Conservation (phyloP, 2,329 filamentous ascomycete species). For the Aureobasidium musti region DNA sequence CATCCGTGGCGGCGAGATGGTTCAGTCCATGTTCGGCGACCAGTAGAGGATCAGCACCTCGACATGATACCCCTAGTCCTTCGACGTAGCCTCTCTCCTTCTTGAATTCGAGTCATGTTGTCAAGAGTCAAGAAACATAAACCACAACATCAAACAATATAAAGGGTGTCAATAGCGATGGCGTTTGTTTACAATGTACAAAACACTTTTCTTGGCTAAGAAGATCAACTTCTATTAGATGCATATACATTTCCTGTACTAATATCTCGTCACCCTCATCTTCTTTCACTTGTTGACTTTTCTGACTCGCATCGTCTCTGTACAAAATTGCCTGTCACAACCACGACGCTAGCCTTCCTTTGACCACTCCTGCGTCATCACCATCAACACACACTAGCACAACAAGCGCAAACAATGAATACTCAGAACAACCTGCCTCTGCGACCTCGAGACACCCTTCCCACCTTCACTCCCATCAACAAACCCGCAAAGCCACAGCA, state of each 20-base stretch:
- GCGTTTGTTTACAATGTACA: constrained; percentile 8
- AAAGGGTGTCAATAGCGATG: constrained; percentile 12
- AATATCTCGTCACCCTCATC: not conserved
- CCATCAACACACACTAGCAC: not conserved
- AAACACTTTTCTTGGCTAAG: not conserved
- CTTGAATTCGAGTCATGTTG: not conserved
- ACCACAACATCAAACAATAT: not conserved
- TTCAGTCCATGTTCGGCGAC: constrained; percentile 42
- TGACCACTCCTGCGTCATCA: not conserved
- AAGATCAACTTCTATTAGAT: not conserved
- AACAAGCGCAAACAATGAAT: not conserved
- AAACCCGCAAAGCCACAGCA: not conserved
- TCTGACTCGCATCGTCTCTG: no score
- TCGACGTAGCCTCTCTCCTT: not conserved
- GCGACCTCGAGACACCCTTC: not conserved
- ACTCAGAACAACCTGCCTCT: not conserved
- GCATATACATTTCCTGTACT: not conserved
- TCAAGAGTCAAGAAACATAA: not conserved
- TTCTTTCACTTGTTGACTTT: no score
- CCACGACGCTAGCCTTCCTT: no score
- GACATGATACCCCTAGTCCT: not conserved
- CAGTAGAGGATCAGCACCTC: not conserved
- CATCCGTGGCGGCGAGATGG: constrained; percentile 43
- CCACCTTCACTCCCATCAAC: not conserved
- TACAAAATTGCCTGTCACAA: no score